Evolutionary conservation across 1,284 basidiomycete genomes (phyloP).

Genomic region (Inonotus hispidus): DNA sequence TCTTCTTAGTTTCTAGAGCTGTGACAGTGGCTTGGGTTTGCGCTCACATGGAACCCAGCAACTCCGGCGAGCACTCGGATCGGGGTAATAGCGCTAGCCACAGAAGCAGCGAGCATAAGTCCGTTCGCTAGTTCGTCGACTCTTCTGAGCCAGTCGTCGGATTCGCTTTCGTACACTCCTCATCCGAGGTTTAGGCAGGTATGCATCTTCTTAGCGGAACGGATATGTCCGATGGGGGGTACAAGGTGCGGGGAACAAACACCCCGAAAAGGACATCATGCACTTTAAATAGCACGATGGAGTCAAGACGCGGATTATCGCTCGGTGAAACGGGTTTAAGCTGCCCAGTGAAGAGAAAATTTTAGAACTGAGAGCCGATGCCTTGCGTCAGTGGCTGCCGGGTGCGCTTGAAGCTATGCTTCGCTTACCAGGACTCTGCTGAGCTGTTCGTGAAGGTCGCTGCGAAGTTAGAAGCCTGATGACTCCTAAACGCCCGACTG

Average conservation of each 20-base stretch:
- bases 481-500: background rate
- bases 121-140: background rate
- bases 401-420: background rate
- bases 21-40: background rate
- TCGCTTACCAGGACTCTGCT: background rate
- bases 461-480: background rate
- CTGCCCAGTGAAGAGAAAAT: background rate
- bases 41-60: background rate
- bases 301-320: background rate
- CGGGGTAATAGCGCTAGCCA: background rate
- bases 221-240: background rate
- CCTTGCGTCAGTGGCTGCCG: constrained; percentile 1
- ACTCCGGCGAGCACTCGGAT: background rate
- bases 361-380: background rate
- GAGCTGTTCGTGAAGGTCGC: background rate
- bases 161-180: background rate
- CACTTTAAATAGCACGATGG: background rate
- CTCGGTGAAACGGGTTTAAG: constrained; percentile 2
- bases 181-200: constrained; percentile 1
- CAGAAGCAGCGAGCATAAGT: background rate
- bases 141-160: too few relatives aligned
- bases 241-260: background rate
- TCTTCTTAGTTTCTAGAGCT: background rate
- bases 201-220: background rate
- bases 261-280: background rate